Percentiles rank a stretch among this genome's conserved stretches.
phyloP scores from a whole-genome alignment of 1,284 basidiomycete genomes.

The Ceratobasidium sp. region DNA sequence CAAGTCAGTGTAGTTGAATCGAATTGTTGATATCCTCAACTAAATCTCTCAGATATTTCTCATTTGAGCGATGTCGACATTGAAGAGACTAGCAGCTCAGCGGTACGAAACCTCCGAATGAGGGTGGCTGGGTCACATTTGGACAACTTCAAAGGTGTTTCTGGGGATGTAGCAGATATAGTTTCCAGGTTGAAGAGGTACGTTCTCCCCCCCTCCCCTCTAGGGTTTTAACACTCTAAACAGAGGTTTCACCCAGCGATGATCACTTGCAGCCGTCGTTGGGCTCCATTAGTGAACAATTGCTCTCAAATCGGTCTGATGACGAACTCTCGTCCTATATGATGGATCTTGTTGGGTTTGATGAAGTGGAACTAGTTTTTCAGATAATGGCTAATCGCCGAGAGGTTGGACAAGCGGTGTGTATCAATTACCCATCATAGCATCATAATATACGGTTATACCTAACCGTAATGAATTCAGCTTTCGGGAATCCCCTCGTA shows the following conservation, averaged over 20 bases:
- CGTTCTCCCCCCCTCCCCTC: background rate
- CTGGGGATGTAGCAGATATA: background rate
- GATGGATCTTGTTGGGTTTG: constrained; percentile 88
- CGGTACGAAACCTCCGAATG: constrained; percentile 23
- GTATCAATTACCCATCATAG: constrained; percentile 51
- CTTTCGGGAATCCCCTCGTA: constrained; percentile 8
- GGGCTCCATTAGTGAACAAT: constrained; percentile 23
- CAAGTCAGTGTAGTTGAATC: background rate
- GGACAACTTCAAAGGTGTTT: background rate
- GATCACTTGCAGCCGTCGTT: constrained; percentile 22
- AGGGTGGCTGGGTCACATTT: background rate
- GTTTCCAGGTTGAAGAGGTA: constrained; percentile 19
- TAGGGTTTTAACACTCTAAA: background rate
- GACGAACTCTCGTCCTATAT: constrained; percentile 86
- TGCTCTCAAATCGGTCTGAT: constrained; percentile 56
- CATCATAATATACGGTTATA: constrained; percentile 54
- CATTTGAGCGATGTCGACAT: constrained; percentile 12
- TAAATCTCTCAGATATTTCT: background rate
- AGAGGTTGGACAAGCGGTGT: constrained; percentile 40
- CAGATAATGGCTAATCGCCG: constrained; percentile 42
- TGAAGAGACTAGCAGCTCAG: background rate
- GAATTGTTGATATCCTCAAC: background rate
- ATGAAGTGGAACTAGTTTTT: constrained; percentile 72
- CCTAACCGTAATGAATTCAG: constrained; percentile 18
- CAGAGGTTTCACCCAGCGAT: background rate